Evolutionary conservation across 805 yeast species (phyloP).

Genomic region (Myxozyma melibiosi): DNA sequence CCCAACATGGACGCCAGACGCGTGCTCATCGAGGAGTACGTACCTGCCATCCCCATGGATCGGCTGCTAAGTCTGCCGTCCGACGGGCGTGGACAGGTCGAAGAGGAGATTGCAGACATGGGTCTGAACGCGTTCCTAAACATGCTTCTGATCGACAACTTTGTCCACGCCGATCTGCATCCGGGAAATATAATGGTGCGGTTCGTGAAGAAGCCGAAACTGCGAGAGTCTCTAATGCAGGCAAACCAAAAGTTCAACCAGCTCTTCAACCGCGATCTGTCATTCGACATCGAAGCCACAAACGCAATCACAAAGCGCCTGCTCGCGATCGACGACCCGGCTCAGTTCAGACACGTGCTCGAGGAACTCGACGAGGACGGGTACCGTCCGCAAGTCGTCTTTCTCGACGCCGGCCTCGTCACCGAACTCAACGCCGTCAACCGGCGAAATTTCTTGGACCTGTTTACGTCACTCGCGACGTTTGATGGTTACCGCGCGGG

Average conservation of each 20-base stretch:
- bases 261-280: conserved; percentile 20
- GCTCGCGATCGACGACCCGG: conserved; percentile 32
- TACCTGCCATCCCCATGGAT: conserved; percentile 82
- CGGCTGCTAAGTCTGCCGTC: conserved; percentile 55
- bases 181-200: conserved; percentile 92
- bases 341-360: conserved; percentile 43
- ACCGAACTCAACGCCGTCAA: conserved; percentile 82
- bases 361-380: conserved; percentile 54
- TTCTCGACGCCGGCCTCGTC: conserved; percentile 89
- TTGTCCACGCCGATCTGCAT: conserved; percentile 94
- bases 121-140: conserved; percentile 89
- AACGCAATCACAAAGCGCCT: conserved; percentile 35
- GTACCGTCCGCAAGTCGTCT: conserved; percentile 82
- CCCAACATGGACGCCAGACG: conserved; percentile 55
- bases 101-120: conserved; percentile 64
- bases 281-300: conserved; percentile 36
- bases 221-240: conserved; percentile 3
- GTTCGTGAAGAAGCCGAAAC: conserved; percentile 53
- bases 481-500: conserved; percentile 97
- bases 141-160: conserved; percentile 90
- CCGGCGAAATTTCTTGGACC: conserved; percentile 80
- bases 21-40: conserved; percentile 82
- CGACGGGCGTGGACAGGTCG: conserved; percentile 44
- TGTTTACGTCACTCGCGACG: conserved; percentile 83
- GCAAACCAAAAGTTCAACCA: neutral